Conservation (phyloP, 148 eudicot genomes). For the Hydrangea macrophylla region DNA sequence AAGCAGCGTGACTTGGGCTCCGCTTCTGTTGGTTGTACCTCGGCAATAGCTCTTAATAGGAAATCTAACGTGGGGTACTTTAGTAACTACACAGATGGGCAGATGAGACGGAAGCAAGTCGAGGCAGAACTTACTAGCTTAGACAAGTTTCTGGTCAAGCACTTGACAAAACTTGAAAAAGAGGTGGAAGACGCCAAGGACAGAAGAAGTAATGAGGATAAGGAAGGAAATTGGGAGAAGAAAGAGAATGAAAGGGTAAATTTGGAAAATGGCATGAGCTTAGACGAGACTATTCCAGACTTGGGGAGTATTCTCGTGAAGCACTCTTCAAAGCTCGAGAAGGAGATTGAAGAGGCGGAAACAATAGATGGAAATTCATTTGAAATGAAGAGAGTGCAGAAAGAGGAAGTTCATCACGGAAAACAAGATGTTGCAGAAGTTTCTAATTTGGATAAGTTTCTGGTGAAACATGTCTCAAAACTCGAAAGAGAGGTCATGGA, state of each 20-base stretch:
- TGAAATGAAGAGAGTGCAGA: constrained; percentile 17
- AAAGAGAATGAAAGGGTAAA: neutral
- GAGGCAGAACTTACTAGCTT: constrained; percentile 64
- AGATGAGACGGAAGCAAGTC: constrained; percentile 26
- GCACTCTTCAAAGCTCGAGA: constrained; percentile 63
- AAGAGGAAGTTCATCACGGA: constrained; percentile 13
- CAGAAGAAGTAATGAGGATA: constrained; percentile 44
- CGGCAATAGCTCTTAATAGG: constrained; percentile 7
- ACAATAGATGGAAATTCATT: constrained; percentile 25
- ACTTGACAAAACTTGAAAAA: constrained; percentile 72
- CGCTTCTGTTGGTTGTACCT: constrained; percentile 6
- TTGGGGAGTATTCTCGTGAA: constrained; percentile 48
- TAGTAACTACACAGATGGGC: constrained; percentile 27
- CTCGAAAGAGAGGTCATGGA: constrained; percentile 78
- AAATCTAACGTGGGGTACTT: neutral
- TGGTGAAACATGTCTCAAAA: constrained; percentile 65
- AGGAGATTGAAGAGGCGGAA: constrained; percentile 54
- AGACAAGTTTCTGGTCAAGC: constrained; percentile 76
- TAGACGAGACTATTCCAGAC: constrained; percentile 22
- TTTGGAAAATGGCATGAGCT: constrained; percentile 3
- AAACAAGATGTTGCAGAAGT: constrained; percentile 41
- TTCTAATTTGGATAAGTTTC: constrained; percentile 64
- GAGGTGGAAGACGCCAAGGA: constrained; percentile 79
- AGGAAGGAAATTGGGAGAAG: constrained; percentile 11
- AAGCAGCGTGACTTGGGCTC: constrained; percentile 18